Conservation (phyloP, 331 rosid species). For the Ulmus americana region DNA sequence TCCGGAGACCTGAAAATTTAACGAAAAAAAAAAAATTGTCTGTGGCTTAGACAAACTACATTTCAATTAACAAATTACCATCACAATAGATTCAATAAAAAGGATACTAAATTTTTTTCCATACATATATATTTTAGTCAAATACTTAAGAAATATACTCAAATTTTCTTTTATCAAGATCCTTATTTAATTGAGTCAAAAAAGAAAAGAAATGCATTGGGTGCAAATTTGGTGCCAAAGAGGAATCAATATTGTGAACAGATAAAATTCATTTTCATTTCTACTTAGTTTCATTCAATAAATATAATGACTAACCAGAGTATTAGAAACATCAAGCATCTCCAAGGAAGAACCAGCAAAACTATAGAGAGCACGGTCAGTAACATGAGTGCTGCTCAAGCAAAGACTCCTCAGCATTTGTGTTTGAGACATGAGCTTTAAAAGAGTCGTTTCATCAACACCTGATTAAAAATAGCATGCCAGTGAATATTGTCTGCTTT, state of each 20-base stretch:
- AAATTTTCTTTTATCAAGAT: constrained; percentile 20
- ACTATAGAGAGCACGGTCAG: constrained; percentile 51
- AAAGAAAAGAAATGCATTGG: constrained; percentile 7
- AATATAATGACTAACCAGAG: constrained; percentile 49
- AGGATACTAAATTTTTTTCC: constrained; percentile 5
- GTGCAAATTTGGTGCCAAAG: constrained; percentile 14
- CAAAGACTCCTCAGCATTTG: constrained; percentile 61
- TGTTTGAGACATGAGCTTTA: constrained; percentile 53
- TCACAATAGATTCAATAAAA: not conserved
- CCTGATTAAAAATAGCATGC: constrained; percentile 32
- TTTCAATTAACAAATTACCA: constrained; percentile 6
- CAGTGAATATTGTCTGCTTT: constrained; percentile 4
- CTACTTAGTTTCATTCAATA: not conserved
- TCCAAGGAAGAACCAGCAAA: constrained; percentile 66
- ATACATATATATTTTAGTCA: constrained; percentile 2
- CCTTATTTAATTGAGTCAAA: not conserved
- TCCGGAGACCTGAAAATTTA: constrained; percentile 53
- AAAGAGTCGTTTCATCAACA: constrained; percentile 42
- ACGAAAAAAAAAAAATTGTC: not conserved
- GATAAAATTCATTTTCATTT: not conserved
- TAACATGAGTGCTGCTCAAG: constrained; percentile 51
- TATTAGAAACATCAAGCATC: constrained; percentile 71
- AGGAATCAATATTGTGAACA: not conserved
- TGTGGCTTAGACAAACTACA: constrained; percentile 8
- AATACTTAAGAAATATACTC: constrained; percentile 6